Conservation (phyloP, 2,329 filamentous ascomycete species). For the Neofusicoccum kwambonambiense region DNA sequence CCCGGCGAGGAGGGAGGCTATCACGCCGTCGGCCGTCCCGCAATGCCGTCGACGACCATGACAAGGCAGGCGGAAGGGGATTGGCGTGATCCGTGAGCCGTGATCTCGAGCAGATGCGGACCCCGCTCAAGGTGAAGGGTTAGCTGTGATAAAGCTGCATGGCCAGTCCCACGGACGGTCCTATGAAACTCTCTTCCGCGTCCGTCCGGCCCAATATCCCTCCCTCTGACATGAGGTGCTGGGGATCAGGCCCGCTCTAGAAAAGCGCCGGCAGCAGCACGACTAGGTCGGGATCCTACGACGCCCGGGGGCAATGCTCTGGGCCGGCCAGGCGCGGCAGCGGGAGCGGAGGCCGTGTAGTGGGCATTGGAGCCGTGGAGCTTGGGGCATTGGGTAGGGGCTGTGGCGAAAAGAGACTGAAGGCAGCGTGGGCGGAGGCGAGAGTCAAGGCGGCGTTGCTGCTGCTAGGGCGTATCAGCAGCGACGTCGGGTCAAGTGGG, state of each 20-base stretch:
- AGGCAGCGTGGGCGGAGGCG: background rate
- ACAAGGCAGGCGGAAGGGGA: conserved; percentile 22
- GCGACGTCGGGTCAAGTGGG: background rate
- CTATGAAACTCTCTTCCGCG: conserved; percentile 37
- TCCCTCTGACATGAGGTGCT: conserved; percentile 12
- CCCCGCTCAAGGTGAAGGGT: conserved; percentile 30
- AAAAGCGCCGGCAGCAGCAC: conserved; percentile 9
- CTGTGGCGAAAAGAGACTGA: conserved; percentile 10
- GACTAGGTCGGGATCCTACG: conserved; percentile 7
- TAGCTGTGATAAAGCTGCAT: conserved; percentile 40
- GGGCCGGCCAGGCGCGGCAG: background rate
- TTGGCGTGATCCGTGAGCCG: conserved; percentile 36
- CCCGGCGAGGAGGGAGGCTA: conserved; percentile 24
- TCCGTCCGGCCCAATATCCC: conserved; percentile 14
- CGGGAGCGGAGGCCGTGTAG: background rate
- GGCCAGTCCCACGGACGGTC: conserved; percentile 29
- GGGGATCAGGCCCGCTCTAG: conserved; percentile 7
- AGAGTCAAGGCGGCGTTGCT: background rate
- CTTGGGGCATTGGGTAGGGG: background rate
- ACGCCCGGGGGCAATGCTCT: background rate
- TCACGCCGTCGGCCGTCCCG: conserved; percentile 12
- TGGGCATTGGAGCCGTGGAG: conserved; percentile 5
- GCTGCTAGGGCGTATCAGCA: conserved; percentile 5
- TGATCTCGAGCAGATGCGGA: conserved; percentile 29
- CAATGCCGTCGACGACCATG: conserved; percentile 12